phyloP scores from a whole-genome alignment of 768 basidiomycete species.

The Pleurotus giganteus region DNA sequence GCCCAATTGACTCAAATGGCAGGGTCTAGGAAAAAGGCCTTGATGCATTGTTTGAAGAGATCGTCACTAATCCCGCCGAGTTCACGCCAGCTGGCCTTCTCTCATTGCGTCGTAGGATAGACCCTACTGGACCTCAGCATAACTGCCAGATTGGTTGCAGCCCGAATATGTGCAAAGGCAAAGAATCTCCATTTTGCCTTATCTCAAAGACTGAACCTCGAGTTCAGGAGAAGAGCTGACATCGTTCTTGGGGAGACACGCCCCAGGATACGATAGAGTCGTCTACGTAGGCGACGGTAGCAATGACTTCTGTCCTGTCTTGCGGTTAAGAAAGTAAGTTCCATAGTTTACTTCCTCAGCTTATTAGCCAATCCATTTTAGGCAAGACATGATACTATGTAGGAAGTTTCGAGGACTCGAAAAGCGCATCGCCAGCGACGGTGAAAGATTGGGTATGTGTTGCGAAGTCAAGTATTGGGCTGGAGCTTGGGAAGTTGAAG shows the following conservation, averaged over 20 bases:
- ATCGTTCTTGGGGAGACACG: slow-evolving; percentile 65
- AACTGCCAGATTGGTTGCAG: slow-evolving; percentile 84
- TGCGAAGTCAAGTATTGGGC: slow-evolving; percentile 82
- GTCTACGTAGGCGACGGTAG: slow-evolving; percentile 92
- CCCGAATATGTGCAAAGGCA: slow-evolving; percentile 98
- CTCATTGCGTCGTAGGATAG: slow-evolving; percentile 71
- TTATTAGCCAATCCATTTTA: slow-evolving; percentile 25
- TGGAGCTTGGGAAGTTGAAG: slow-evolving; percentile 96
- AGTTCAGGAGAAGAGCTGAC: slow-evolving; percentile 85
- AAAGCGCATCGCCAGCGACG: slow-evolving; percentile 73
- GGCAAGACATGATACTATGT: slow-evolving; percentile 83
- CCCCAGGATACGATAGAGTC: slow-evolving; percentile 67
- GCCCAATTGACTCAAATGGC: neutral
- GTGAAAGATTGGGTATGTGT: slow-evolving; percentile 58
- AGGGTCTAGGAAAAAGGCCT: slow-evolving; percentile 67
- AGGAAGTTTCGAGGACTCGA: slow-evolving; percentile 77
- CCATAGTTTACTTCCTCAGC: neutral
- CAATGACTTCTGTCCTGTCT: slow-evolving; percentile 93
- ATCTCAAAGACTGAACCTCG: neutral
- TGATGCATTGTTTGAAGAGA: slow-evolving; percentile 68
- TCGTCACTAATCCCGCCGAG: slow-evolving; percentile 90
- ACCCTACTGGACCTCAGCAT: slow-evolving; percentile 78
- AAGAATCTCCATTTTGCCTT: slow-evolving; percentile 7
- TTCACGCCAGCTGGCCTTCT: slow-evolving; percentile 75
- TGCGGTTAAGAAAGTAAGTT: slow-evolving; percentile 73